Evolutionary conservation across 352 stramenopile species (phyloP), one percentile per base, ranked within the genome.

Genomic region (Phytophthora ramorum): DNA sequence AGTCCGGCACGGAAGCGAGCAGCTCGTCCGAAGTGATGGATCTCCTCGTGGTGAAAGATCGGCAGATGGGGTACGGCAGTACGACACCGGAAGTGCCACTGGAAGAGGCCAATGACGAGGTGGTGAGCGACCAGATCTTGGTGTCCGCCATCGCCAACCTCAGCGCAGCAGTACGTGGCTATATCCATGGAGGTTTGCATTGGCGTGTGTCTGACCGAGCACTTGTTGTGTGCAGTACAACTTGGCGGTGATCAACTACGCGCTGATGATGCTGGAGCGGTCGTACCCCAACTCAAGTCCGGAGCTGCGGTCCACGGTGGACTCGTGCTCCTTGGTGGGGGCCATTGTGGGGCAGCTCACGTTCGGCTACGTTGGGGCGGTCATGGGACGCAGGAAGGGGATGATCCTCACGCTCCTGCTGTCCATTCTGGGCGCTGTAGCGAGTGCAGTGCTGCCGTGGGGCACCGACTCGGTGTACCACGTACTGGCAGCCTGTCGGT

Each of bases 101-200:
- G 13, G 19, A 41, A 45, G 56, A 48, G 7, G 35, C 9, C 3
- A n/a, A 58, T n/a, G 41, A 59, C 13, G 63, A 38, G 35, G 47
- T 64, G 24, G 59, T 84, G 7, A 85, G 73, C 66, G 66, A 82
- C 49, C 64, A 73, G 55, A 65, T 87, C 43, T 53, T 89, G 38
- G 85, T 93, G 12, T 93, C 85, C 16, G 81, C 85, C 9, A 75
- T 92, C n/a, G 86, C 84, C 17, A 94, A 94, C 64, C 81, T 94
- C 51, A 94, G 86, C 63, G 90, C 86, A 16, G 83, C 83, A 22
- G 83, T 92, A 75, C 24, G 81, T 75, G 34, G 26, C 8, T 38
- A 12, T 51, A 20, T 17, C 24, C 8, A 51, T 34, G 10, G 19
- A 45, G 6, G 35, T 19, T 5, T 47, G 32, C 9, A 34, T 47